Conservation (phyloP, 1,284 basidiomycete genomes). For the Austroboletus novae-zelandiae region DNA sequence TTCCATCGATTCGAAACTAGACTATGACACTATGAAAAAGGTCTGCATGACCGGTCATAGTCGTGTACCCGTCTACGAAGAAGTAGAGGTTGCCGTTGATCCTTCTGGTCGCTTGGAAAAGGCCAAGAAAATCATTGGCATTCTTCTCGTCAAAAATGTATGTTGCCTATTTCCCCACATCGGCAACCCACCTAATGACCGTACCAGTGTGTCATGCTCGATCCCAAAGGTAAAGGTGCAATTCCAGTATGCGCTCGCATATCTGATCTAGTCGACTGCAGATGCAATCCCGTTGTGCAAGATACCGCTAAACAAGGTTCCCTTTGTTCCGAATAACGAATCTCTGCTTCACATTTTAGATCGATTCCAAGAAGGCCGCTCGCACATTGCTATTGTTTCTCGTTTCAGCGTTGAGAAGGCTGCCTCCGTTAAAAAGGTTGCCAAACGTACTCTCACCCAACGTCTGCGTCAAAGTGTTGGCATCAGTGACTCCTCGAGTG, state of each 20-base stretch:
- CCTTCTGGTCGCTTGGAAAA: constrained; percentile 26
- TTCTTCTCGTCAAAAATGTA: constrained; percentile 49
- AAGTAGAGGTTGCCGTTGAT: constrained; percentile 36
- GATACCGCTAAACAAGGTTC: constrained; percentile 82
- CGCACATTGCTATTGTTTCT: constrained; percentile 89
- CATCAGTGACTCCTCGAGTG: constrained; percentile 54
- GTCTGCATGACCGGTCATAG: constrained; percentile 56
- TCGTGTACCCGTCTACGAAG: constrained; percentile 43
- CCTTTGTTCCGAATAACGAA: constrained; percentile 83
- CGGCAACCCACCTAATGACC: not conserved
- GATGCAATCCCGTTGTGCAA: constrained; percentile 77
- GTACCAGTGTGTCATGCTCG: constrained; percentile 74
- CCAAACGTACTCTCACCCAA: constrained; percentile 67
- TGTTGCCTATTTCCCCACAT: constrained; percentile 2
- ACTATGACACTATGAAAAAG: constrained; percentile 49
- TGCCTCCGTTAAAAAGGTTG: constrained; percentile 35
- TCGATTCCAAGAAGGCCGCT: constrained; percentile 87
- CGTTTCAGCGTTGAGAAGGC: constrained; percentile 57
- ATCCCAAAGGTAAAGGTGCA: constrained; percentile 71
- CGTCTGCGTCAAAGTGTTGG: constrained; percentile 63
- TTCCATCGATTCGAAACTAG: constrained; percentile 49
- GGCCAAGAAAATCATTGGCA: constrained; percentile 51
- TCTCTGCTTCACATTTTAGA: constrained; percentile 85
- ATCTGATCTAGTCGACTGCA: constrained; percentile 25
- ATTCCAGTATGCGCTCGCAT: not conserved